These are phyloP conservation scores for Nakazawaea populi DNA, from an alignment of 805 yeast genomes.

Conservation along the genomic window DNA sequence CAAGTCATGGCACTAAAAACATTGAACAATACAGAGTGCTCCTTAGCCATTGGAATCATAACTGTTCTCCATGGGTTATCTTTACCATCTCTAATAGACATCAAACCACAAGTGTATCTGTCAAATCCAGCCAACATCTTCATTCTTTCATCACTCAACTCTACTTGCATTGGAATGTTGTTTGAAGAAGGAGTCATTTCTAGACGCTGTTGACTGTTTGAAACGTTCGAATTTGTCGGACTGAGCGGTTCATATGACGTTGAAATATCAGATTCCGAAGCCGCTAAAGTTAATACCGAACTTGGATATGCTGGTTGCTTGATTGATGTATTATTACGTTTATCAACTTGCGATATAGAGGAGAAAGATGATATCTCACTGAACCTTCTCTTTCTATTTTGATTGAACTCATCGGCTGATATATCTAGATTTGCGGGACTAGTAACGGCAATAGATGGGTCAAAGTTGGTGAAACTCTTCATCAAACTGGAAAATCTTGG, in stretches of 20 bases:
- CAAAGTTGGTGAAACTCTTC: constrained; percentile 23
- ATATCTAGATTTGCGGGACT: constrained; percentile 20
- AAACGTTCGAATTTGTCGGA: not conserved
- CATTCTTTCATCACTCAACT: constrained; percentile 21
- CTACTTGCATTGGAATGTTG: constrained; percentile 17
- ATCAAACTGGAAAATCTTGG: constrained; percentile 22
- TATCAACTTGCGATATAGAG: not conserved
- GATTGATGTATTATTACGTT: not conserved
- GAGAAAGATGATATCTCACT: constrained; percentile 4
- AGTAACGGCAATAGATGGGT: constrained; percentile 15
- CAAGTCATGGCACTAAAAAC: constrained; percentile 64
- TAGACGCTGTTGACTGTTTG: constrained; percentile 12
- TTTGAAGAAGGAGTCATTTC: constrained; percentile 8
- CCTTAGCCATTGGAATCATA: constrained; percentile 50
- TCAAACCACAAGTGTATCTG: constrained; percentile 41
- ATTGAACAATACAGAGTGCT: constrained; percentile 51
- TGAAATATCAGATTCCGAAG: not conserved
- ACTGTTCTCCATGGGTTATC: constrained; percentile 66
- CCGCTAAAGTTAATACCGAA: not conserved
- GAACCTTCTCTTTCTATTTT: constrained; percentile 4
- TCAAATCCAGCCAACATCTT: constrained; percentile 33
- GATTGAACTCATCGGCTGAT: constrained; percentile 6
- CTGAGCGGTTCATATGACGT: constrained; percentile 4
- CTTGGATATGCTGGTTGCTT: constrained; percentile 3
- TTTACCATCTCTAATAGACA: constrained; percentile 59